Evolutionary conservation across 805 yeast species (phyloP).

Genomic region (Ogataea siamensis): DNA sequence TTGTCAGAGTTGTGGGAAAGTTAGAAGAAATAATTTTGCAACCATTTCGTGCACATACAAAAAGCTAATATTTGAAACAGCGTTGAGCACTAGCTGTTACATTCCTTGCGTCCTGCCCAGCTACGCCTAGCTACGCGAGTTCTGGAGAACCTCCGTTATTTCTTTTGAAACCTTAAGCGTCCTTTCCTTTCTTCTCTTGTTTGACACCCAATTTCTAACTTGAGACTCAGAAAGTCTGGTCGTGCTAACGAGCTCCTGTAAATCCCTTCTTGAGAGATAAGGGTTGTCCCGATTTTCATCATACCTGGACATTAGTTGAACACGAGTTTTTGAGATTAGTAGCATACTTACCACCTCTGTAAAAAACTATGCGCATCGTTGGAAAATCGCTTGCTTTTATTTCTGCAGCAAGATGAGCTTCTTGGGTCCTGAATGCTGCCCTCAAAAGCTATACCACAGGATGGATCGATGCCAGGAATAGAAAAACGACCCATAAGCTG

Average conservation of each 20-base stretch:
- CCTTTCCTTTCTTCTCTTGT: conserved; percentile 17
- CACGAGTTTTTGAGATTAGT: too few species aligned
- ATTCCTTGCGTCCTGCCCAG: too few species aligned
- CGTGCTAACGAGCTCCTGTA: conserved; percentile 8
- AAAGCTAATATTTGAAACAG: conserved; percentile 4
- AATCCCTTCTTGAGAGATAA: conserved; percentile 18
- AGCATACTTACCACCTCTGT: conserved; percentile 11
- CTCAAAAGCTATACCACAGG: too few species aligned
- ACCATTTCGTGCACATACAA: conserved; percentile 2
- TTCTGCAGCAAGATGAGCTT: too few species aligned
- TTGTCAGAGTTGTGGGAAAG: background rate
- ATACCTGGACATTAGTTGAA: conserved; percentile 17
- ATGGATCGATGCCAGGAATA: too few species aligned
- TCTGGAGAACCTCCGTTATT: conserved; percentile 9
- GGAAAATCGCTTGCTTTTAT: conserved; percentile 10
- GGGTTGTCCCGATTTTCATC: conserved; percentile 20
- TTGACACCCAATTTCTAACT: conserved; percentile 23
- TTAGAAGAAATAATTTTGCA: background rate
- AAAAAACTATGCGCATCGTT: conserved; percentile 1
- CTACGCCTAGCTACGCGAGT: background rate
- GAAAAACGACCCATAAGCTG: background rate
- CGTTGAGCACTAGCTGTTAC: background rate
- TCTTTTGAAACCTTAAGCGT: conserved; percentile 11
- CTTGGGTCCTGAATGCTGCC: too few species aligned
- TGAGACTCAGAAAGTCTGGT: conserved; percentile 20